Evolutionary conservation across 768 basidiomycete genomes (phyloP).

Genomic region (Udeniomyces megalosporus): DNA sequence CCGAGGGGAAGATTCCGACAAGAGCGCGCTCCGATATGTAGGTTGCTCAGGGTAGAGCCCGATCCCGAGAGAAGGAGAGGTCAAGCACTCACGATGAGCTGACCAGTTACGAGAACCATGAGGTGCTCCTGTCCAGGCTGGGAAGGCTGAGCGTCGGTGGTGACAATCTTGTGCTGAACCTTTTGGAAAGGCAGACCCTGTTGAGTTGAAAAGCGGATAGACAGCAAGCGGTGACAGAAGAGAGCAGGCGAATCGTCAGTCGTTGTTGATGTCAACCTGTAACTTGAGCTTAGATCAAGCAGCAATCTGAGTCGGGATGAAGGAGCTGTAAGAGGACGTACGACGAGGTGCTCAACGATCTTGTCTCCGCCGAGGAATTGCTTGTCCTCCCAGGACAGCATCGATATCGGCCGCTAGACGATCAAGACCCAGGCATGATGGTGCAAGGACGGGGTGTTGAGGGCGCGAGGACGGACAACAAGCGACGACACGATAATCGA

Average conservation of each 20-base stretch:
- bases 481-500: too few relatives aligned
- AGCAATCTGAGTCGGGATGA: neutral
- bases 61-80: neutral
- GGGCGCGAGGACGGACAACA: too few relatives aligned
- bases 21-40: too few relatives aligned
- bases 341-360: constrained; percentile 16
- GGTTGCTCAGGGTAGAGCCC: too few relatives aligned
- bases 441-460: neutral
- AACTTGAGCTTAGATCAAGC: too few relatives aligned
- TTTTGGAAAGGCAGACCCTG: constrained; percentile 64
- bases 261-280: too few relatives aligned
- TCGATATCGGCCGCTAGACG: constrained; percentile 8
- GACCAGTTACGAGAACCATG: constrained; percentile 77
- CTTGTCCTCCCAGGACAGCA: constrained; percentile 17
- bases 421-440: neutral
- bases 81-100: constrained; percentile 44
- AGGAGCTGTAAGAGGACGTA: neutral
- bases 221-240: too few relatives aligned
- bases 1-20: too few relatives aligned
- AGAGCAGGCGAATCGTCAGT: too few relatives aligned
- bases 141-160: constrained; percentile 82
- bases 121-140: constrained; percentile 34
- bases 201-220: too few relatives aligned
- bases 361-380: constrained; percentile 11
- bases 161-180: constrained; percentile 65